Evolutionary conservation across 768 basidiomycete genomes (phyloP).

Genomic region (Mycena olivaceomarginata): DNA sequence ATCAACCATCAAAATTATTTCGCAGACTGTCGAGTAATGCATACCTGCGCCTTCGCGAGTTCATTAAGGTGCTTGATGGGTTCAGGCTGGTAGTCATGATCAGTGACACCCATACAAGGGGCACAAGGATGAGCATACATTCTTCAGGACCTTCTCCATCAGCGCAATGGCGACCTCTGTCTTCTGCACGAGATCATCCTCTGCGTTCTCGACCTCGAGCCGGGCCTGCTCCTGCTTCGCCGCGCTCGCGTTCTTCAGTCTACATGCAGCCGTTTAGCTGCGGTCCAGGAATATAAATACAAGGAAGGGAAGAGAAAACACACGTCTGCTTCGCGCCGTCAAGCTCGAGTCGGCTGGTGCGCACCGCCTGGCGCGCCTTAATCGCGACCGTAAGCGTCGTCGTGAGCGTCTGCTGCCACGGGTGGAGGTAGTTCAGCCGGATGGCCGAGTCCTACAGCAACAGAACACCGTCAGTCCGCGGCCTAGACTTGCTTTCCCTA

Average conservation of each 20-base stretch:
- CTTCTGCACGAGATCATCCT: conserved; percentile 97
- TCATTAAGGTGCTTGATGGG: conserved; percentile 95
- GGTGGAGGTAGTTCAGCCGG: conserved; percentile 79
- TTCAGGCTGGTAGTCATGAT: conserved; percentile 80
- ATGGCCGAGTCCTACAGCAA: conserved; percentile 75
- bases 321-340: conserved; percentile 94
- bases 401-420: conserved; percentile 93
- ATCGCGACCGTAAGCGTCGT: conserved; percentile 92
- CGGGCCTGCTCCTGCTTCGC: conserved; percentile 93
- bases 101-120: background rate
- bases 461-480: background rate
- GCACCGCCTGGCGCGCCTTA: conserved; percentile 92
- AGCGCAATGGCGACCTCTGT: conserved; percentile 97
- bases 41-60: conserved; percentile 91
- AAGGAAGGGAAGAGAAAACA: conserved; percentile 48
- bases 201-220: conserved; percentile 94
- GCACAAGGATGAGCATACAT: conserved; percentile 70
- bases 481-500: too few relatives aligned
- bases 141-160: conserved; percentile 98
- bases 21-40: background rate
- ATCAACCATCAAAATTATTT: background rate
- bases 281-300: background rate
- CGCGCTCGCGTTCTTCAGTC: conserved; percentile 86
- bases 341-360: conserved; percentile 88
- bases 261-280: conserved; percentile 59